Base-by-base conservation (phyloP, 2,329 filamentous ascomycete genomes). In the Coniochaeta prunicola region DNA sequence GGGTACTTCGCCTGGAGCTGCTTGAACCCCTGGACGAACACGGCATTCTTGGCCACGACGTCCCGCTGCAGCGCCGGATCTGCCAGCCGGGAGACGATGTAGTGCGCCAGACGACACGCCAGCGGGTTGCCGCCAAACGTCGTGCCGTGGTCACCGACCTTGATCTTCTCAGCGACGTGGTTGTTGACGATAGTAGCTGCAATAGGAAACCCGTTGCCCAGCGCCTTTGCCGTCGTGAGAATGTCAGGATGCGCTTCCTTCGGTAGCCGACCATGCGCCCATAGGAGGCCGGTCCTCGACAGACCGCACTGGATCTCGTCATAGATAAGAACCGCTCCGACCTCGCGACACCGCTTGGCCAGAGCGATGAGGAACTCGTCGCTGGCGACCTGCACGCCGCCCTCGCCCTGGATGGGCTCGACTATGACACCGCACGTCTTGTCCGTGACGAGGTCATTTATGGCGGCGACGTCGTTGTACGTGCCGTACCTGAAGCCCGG, bases 221-320 rank as follows among this genome's bases (percentile, higher is more conserved):
- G 85, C 0, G 94, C 94, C 78, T 99, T 99, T 59, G 94, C 94
- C 0, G 90, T 93, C 15, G 93, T 97, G 63, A 99, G 76, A 64
- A 99, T 88, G 68, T 99, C 94, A 7, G 94, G 94, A 70, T 99
- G 94, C 1, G 92, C 91, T 64, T 90, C 87, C 65, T 81, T 77
- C 36, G 90, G 88, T 26, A 94, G 81, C 59, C 80, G 79, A 12
- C 80, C 81, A 70, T 99, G 93, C 0, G 94, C 94, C 94, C 94
- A 99, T 67, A 99, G 81, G 13, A 80, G 82, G 36, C 94, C 94
- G 1, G 94, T 97, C 57, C 94, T 87, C 28, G 87, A 86, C 34
- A 99, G 80, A 57, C 94, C 94, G 72, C 92, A 97, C 75, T 99
- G 94, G 63, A 99, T 99, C 79, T 99, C 94, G 69, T 99, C 94